Evolutionary conservation across 441 rosid species (phyloP).

Genomic region (Adansonia grandidieri): DNA sequence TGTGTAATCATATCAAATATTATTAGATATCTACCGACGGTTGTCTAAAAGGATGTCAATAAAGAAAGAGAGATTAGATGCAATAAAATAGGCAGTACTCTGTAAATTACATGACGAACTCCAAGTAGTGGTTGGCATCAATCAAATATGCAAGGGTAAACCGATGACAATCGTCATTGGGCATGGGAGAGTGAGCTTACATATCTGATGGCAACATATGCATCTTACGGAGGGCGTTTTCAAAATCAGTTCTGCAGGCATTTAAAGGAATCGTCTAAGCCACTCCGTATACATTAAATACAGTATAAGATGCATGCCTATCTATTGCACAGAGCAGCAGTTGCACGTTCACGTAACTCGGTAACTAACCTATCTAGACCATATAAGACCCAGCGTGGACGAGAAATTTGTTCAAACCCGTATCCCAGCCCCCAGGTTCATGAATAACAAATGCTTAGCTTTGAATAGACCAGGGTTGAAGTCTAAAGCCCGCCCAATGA

Average conservation of each 20-base stretch:
- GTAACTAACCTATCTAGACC: not conserved
- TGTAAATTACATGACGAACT: not conserved
- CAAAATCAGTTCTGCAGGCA: slow-evolving; percentile 71
- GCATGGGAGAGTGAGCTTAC: slow-evolving; percentile 96
- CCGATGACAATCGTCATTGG: slow-evolving; percentile 90
- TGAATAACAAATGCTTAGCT: not conserved
- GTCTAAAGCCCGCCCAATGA: not conserved
- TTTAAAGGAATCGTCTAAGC: slow-evolving; percentile 15
- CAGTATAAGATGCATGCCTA: not conserved
- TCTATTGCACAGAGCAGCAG: slow-evolving; percentile 8
- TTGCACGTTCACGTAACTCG: not conserved
- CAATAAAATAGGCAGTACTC: not conserved
- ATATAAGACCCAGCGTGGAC: too few species aligned
- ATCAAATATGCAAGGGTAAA: slow-evolving; percentile 24
- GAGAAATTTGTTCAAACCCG: too few species aligned
- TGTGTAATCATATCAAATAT: too few species aligned
- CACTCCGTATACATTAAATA: not conserved
- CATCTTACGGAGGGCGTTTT: slow-evolving; percentile 82
- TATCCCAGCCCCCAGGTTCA: not conserved
- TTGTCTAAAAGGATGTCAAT: not conserved
- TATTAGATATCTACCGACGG: too few species aligned
- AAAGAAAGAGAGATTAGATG: not conserved
- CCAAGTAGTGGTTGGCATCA: not conserved
- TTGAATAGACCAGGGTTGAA: not conserved
- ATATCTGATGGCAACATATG: slow-evolving; percentile 67